Evolutionary conservation across 805 yeast genomes (phyloP).

Genomic region (Sugiyamaella smithiae): DNA sequence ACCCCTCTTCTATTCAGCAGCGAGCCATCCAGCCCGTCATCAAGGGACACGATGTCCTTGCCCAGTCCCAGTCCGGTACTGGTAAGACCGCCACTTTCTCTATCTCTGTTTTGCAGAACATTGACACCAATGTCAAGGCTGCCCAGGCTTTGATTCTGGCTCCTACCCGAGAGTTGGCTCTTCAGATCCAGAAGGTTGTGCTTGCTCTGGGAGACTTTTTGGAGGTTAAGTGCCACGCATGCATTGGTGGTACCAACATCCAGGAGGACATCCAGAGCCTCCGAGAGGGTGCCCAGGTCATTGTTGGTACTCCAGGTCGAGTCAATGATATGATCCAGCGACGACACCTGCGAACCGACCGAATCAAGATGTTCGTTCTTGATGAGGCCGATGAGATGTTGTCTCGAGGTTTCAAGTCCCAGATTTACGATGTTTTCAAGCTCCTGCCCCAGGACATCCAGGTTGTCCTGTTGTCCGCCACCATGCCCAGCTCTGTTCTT

Average conservation of each 20-base stretch:
- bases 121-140: slow-evolving; percentile 68
- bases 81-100: slow-evolving; percentile 99
- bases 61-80: slow-evolving; percentile 99
- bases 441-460: slow-evolving; percentile 81
- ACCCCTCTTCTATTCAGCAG: slow-evolving; percentile 96
- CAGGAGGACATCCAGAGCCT: slow-evolving; percentile 76
- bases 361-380: slow-evolving; percentile 80
- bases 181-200: slow-evolving; percentile 87
- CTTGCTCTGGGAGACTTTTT: slow-evolving; percentile 82
- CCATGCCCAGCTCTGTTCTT: slow-evolving; percentile 86
- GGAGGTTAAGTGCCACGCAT: slow-evolving; percentile 83
- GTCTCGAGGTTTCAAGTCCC: slow-evolving; percentile 91
- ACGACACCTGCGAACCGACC: slow-evolving; percentile 67
- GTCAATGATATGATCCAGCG: slow-evolving; percentile 88
- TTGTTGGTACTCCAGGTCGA: slow-evolving; percentile 97
- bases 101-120: slow-evolving; percentile 84
- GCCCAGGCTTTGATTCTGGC: slow-evolving; percentile 89
- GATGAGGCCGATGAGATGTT: slow-evolving; percentile 98
- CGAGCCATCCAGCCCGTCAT: slow-evolving; percentile 95
- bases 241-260: slow-evolving; percentile 89
- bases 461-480: slow-evolving; percentile 93
- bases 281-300: slow-evolving; percentile 79
- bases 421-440: slow-evolving; percentile 88
- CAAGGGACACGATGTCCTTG: slow-evolving; percentile 91
- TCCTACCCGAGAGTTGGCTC: slow-evolving; percentile 95